Evolutionary conservation across 1,284 basidiomycete genomes (phyloP), one percentile per base, ranked within the genome.

Genomic region (Earliella scabrosa): DNA sequence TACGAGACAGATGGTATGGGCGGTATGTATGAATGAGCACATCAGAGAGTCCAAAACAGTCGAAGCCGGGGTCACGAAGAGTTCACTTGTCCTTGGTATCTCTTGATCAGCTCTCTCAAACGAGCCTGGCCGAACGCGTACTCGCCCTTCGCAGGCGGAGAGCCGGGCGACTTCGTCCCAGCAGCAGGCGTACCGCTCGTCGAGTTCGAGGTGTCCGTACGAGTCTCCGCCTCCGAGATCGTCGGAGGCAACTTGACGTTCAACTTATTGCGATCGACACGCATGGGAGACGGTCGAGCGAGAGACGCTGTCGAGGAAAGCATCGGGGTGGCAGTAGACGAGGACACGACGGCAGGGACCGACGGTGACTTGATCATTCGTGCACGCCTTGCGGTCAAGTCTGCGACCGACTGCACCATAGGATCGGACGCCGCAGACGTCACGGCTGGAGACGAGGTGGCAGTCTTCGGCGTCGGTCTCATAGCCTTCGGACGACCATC

Each of bases 81-180:
- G 45, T 61, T 59, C 31, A 60, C 49, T 52, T 64, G 61, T 60
- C 76, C 75, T 66, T 92, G 90, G 70, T 92, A 92, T 67, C 88
- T 88, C 78, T 84, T 87, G 68, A 92, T 92, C 60, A 92, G 73
- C 71, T 92, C 90, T 55, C 87, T 75, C 60, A 92, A 71, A 55
- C 86, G 76, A 16, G 88, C 87, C 68, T 90, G 86, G 14, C 90
- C 90, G 72, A 91, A 90, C 6, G 81, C 86, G 52, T 87, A 69
- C 32, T 88, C 83, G 9, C 68, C 61, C 66, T 63, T 70, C 51
- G 61, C 50, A n/a, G 63, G 52, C 18, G 59, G 59, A 23, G 60
- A 52, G 63, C 65, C 65, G 56, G 55, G 54, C 4, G 36, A 6
- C 36, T 43, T 49, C 10, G 39, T 38, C 14, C 31, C 47, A 5